These are phyloP conservation scores for Amniculicola lignicola DNA, from an alignment of 495 filamentous ascomycete species.

Conservation along the genomic window DNA sequence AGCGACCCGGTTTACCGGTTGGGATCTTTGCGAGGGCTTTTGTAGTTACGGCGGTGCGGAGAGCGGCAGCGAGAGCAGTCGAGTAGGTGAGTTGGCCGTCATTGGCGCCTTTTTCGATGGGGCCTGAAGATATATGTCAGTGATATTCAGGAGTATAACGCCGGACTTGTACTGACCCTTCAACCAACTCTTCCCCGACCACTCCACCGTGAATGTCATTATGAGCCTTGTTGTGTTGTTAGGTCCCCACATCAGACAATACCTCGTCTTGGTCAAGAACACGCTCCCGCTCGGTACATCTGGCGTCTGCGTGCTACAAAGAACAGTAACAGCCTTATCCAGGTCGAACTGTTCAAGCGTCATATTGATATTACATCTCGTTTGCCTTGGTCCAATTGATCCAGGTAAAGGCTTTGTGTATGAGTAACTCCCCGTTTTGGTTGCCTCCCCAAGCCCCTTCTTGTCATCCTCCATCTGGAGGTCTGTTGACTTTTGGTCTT, in stretches of 20 bases:
- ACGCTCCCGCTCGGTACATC: slow-evolving; percentile 94
- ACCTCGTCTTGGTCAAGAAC: slow-evolving; percentile 87
- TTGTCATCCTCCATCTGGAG: slow-evolving; percentile 78
- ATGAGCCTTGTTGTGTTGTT: slow-evolving; percentile 78
- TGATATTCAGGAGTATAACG: background rate
- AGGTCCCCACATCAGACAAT: slow-evolving; percentile 88
- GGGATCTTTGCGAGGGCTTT: slow-evolving; percentile 50
- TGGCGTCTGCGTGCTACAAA: slow-evolving; percentile 73
- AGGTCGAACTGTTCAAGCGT: slow-evolving; percentile 77
- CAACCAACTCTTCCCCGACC: slow-evolving; percentile 96
- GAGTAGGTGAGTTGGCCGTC: slow-evolving; percentile 83
- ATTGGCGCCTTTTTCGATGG: slow-evolving; percentile 92
- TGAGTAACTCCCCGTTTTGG: slow-evolving; percentile 68
- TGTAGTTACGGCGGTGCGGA: slow-evolving; percentile 70
- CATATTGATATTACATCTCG: slow-evolving; percentile 88
- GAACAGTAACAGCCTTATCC: slow-evolving; percentile 76
- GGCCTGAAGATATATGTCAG: slow-evolving; percentile 48
- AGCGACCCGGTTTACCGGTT: slow-evolving; percentile 47
- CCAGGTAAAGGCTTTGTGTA: slow-evolving; percentile 90
- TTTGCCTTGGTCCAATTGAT: slow-evolving; percentile 87
- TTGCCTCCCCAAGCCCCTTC: slow-evolving; percentile 69
- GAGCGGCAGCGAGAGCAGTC: slow-evolving; percentile 66
- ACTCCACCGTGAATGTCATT: slow-evolving; percentile 86
- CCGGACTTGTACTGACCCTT: slow-evolving; percentile 62
- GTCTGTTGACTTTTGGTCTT: slow-evolving; percentile 86